phyloP scores from a whole-genome alignment of 495 filamentous ascomycete species.

The Aspergillus heteromorphus region DNA sequence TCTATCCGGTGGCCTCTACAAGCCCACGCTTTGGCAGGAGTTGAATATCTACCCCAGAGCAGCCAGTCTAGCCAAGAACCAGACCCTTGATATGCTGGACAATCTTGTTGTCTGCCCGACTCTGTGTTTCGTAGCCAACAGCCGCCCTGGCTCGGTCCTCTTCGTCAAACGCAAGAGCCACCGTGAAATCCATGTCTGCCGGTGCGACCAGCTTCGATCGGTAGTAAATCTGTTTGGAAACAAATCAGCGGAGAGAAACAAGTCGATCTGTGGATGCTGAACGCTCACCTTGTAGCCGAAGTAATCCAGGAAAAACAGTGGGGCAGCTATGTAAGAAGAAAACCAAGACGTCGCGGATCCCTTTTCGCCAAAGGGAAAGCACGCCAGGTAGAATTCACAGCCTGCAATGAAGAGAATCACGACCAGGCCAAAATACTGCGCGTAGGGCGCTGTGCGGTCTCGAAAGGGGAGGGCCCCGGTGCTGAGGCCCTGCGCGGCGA shows the following conservation, averaged over 20 bases:
- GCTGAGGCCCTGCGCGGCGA: slow-evolving; percentile 49
- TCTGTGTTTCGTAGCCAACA: background rate
- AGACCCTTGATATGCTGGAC: background rate
- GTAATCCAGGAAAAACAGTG: slow-evolving; percentile 25
- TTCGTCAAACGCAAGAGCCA: slow-evolving; percentile 22
- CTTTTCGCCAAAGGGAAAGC: slow-evolving; percentile 29
- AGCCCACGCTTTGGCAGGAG: too few species aligned
- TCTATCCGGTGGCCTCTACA: too few species aligned
- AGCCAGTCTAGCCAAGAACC: background rate
- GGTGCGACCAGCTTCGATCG: slow-evolving; percentile 23
- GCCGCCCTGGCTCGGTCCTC: slow-evolving; percentile 12
- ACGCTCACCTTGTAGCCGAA: slow-evolving; percentile 22
- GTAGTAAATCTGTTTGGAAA: slow-evolving; percentile 11
- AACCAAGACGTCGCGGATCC: slow-evolving; percentile 26
- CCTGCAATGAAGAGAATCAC: slow-evolving; percentile 58
- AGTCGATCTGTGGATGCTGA: background rate
- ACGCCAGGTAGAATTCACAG: slow-evolving; percentile 51
- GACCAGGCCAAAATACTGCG: slow-evolving; percentile 50
- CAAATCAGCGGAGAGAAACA: background rate
- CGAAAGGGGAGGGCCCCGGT: slow-evolving; percentile 50
- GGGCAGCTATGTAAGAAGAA: slow-evolving; percentile 25
- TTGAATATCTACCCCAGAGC: too few species aligned
- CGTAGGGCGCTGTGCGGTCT: slow-evolving; percentile 53
- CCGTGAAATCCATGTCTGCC: slow-evolving; percentile 22
- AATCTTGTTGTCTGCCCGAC: background rate